Evolutionary conservation across 306 rosid species (phyloP).

Genomic region (Castanea crenata): DNA sequence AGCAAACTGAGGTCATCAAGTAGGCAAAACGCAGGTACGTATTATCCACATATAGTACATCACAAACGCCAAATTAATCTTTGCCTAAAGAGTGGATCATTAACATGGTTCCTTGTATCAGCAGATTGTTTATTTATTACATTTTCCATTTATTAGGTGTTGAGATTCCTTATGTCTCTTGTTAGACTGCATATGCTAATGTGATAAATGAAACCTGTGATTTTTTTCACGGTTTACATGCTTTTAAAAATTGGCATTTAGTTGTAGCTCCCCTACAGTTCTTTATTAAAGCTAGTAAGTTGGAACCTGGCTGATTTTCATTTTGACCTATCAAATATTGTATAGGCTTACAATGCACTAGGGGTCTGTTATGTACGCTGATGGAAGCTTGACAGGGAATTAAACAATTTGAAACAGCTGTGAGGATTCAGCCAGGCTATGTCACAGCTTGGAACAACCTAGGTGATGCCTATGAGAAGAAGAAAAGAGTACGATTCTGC

Average conservation of each 20-base stretch:
- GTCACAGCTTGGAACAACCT: constrained; percentile 98
- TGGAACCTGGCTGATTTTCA: not conserved
- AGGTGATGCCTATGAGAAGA: constrained; percentile 89
- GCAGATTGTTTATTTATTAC: not conserved
- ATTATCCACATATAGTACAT: too few relatives aligned
- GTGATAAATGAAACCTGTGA: not conserved
- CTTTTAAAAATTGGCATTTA: not conserved
- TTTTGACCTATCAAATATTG: not conserved
- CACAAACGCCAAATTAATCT: too few relatives aligned
- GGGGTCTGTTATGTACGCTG: constrained; percentile 86
- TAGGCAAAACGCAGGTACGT: too few relatives aligned
- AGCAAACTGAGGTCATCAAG: too few relatives aligned
- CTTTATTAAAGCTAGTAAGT: not conserved
- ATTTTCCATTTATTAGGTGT: not conserved
- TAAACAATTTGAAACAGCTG: constrained; percentile 79
- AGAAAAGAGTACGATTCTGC: constrained; percentile 76
- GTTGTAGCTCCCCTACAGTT: not conserved
- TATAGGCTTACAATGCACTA: constrained; percentile 90
- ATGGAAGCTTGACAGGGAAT: constrained; percentile 88
- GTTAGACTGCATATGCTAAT: not conserved
- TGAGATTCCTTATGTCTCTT: not conserved
- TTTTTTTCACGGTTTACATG: not conserved
- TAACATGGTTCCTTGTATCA: not conserved
- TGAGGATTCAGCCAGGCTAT: constrained; percentile 92
- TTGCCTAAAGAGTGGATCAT: not conserved